phyloP scores from a whole-genome alignment of 2,329 filamentous ascomycete genomes.

The Orbilia blumenaviensis region DNA sequence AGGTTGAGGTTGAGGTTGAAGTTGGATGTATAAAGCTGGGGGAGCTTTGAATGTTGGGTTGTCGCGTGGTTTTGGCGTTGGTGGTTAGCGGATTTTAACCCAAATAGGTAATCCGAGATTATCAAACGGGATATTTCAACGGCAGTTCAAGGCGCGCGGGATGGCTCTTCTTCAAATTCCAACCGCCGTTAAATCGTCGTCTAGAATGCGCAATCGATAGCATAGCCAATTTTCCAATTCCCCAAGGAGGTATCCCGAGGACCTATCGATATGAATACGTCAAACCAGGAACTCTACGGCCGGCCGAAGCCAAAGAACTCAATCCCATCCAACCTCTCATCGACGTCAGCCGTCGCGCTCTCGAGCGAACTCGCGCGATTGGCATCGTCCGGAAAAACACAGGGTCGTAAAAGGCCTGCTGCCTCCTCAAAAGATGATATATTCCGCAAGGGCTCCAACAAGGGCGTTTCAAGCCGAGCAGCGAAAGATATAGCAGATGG shows the following conservation, averaged over 20 bases:
- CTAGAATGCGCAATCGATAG: constrained; percentile 26
- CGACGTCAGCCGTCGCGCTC: constrained; percentile 81
- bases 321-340: constrained; percentile 66
- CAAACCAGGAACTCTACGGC: constrained; percentile 77
- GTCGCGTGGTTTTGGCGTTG: constrained; percentile 31
- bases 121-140: neutral
- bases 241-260: constrained; percentile 15
- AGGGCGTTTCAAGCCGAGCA: constrained; percentile 71
- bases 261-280: constrained; percentile 62
- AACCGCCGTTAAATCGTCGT: neutral
- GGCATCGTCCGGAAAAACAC: constrained; percentile 34
- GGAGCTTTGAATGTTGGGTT: neutral
- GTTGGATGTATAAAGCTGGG: neutral
- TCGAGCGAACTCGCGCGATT: constrained; percentile 77
- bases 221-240: neutral
- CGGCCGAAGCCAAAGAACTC: constrained; percentile 75
- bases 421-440: constrained; percentile 47
- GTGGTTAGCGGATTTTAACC: neutral
- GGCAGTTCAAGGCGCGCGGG: constrained; percentile 7
- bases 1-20: neutral
- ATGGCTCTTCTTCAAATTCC: no score
- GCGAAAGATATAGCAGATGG: constrained; percentile 68
- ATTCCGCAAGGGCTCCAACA: constrained; percentile 68
- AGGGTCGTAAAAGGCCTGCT: constrained; percentile 37
- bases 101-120: neutral